phyloP scores from a whole-genome alignment of 2,329 filamentous ascomycete genomes.

The Aschersonia sp. region DNA sequence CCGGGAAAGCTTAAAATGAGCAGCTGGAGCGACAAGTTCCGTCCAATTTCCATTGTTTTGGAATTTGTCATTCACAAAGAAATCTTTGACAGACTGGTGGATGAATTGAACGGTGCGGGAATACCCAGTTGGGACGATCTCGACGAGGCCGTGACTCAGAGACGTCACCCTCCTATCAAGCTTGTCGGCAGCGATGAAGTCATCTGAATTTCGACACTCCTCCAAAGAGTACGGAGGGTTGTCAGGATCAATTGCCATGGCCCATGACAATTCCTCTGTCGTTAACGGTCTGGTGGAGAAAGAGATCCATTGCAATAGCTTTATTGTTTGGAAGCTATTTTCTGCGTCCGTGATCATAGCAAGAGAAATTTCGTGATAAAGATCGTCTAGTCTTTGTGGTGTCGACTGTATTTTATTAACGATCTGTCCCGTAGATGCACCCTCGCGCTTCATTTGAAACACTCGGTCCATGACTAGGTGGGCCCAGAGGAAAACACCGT shows the following conservation, averaged over 20 bases:
- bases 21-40: no score
- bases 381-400: not conserved
- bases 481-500: not conserved
- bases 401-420: not conserved
- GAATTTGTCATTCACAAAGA: not conserved
- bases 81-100: not conserved
- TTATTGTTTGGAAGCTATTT: no score
- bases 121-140: not conserved
- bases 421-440: not conserved
- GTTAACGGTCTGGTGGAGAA: not conserved
- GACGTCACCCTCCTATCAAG: not conserved
- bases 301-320: not conserved
- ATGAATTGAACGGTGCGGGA: not conserved
- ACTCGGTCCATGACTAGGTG: not conserved
- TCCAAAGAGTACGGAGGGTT: not conserved
- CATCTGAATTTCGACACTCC: not conserved
- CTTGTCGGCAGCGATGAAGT: not conserved
- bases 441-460: not conserved
- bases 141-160: not conserved
- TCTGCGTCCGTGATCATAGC: not conserved
- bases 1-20: no score
- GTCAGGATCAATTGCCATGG: not conserved
- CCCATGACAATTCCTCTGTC: not conserved
- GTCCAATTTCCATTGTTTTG: not conserved
- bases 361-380: not conserved